Percentiles rank a stretch among this genome's conserved stretches.
phyloP scores from a whole-genome alignment of 495 filamentous ascomycete species.

The Penicillium goetzii region DNA sequence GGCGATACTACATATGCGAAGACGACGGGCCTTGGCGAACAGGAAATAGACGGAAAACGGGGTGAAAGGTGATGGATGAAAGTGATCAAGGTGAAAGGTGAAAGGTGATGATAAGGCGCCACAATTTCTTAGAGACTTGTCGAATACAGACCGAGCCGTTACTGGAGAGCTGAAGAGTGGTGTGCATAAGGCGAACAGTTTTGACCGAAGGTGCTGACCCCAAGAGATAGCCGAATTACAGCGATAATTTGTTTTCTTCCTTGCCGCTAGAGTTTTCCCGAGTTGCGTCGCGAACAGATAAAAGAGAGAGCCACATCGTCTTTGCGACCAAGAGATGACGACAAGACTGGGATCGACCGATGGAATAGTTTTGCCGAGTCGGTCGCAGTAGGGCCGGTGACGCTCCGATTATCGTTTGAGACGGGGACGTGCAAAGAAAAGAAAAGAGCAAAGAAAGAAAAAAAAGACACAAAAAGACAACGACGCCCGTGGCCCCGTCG shows the following conservation, averaged over 20 bases:
- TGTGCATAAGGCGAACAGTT: constrained; percentile 49
- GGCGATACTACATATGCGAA: constrained; percentile 48
- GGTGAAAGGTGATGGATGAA: background rate
- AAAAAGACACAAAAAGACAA: constrained; percentile 37
- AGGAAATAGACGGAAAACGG: background rate
- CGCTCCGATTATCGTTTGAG: constrained; percentile 38
- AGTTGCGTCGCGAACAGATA: constrained; percentile 47
- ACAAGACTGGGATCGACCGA: constrained; percentile 30
- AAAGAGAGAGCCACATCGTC: constrained; percentile 48
- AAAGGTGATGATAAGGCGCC: constrained; percentile 36
- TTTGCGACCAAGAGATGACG: constrained; percentile 44
- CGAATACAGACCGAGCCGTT: constrained; percentile 56
- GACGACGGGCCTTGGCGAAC: constrained; percentile 41
- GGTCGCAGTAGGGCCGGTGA: constrained; percentile 37
- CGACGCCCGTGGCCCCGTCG: constrained; percentile 43
- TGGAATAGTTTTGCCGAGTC: constrained; percentile 38
- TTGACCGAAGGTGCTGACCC: constrained; percentile 49
- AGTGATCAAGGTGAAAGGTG: constrained; percentile 11
- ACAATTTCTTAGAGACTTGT: constrained; percentile 31
- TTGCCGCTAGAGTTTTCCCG: constrained; percentile 50
- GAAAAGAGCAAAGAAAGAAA: constrained; percentile 16
- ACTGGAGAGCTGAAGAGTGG: constrained; percentile 45
- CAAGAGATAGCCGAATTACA: constrained; percentile 58
- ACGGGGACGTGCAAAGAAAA: constrained; percentile 41
- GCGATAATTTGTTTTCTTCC: constrained; percentile 49